Conservation (phyloP, 1,139 yeast species). For the Yamadazyma conglobata region DNA sequence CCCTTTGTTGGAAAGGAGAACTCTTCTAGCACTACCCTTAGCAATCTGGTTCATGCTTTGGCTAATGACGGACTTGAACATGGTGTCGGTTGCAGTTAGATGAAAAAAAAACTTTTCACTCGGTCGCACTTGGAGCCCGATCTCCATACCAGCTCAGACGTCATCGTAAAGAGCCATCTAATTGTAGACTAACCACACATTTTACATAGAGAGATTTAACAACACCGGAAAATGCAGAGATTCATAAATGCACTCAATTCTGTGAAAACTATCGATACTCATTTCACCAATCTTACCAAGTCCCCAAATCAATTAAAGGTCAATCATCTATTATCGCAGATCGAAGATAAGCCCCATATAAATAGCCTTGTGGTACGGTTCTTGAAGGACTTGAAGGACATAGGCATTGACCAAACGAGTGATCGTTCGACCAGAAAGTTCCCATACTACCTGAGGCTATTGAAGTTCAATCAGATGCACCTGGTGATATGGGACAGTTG, state of each 20-base stretch:
- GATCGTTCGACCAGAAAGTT: slow-evolving; percentile 10
- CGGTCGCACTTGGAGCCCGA: too few relatives aligned
- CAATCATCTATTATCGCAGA: slow-evolving; percentile 21
- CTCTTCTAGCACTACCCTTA: background rate
- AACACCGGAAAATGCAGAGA: too few relatives aligned
- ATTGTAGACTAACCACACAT: too few relatives aligned
- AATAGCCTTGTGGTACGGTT: slow-evolving; percentile 29
- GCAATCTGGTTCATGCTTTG: too few relatives aligned
- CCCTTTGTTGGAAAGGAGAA: background rate
- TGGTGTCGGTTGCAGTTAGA: too few relatives aligned
- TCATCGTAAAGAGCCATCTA: too few relatives aligned
- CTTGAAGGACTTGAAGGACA: slow-evolving; percentile 28
- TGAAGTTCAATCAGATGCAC: slow-evolving; percentile 29
- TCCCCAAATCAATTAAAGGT: slow-evolving; percentile 21
- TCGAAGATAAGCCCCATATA: slow-evolving; percentile 30
- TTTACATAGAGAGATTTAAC: too few relatives aligned
- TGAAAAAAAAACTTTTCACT: too few relatives aligned
- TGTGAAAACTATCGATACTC: slow-evolving; percentile 30
- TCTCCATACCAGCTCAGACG: too few relatives aligned
- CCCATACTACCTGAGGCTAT: slow-evolving; percentile 18
- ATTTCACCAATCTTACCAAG: slow-evolving; percentile 17
- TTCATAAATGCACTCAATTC: slow-evolving; percentile 27
- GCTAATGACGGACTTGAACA: slow-evolving; percentile 6
- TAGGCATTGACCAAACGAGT: slow-evolving; percentile 27
- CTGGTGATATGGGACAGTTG: slow-evolving; percentile 42